phyloP scores from a whole-genome alignment of 495 filamentous ascomycete species.

The Niebla homalea region DNA sequence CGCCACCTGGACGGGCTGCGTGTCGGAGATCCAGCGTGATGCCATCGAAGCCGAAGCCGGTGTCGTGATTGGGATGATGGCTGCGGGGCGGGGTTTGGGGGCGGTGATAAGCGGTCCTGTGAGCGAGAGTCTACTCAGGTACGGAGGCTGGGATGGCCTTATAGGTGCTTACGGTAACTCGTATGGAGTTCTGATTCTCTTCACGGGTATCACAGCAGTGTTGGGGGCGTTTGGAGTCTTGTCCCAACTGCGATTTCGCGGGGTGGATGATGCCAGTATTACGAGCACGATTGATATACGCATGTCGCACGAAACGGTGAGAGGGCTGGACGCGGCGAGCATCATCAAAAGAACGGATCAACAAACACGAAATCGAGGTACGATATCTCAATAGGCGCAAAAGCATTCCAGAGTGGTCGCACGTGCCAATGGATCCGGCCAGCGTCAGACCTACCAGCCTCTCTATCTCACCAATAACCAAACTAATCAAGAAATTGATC shows the following conservation, averaged over 20 bases:
- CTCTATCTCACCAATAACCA: too few relatives aligned
- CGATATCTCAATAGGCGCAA: too few relatives aligned
- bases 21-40: conserved; percentile 31
- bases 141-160: conserved; percentile 10
- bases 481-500: too few relatives aligned
- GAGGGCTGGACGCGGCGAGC: too few relatives aligned
- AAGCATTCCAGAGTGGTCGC: too few relatives aligned
- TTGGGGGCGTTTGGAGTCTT: conserved; percentile 27
- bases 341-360: too few relatives aligned
- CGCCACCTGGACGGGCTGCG: conserved; percentile 44
- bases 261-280: too few relatives aligned
- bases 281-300: too few relatives aligned
- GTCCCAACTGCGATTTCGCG: conserved; percentile 1
- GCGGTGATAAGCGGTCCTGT: conserved; percentile 42
- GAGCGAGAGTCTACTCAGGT: conserved; percentile 38
- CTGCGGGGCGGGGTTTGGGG: conserved; percentile 47
- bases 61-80: conserved; percentile 37
- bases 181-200: conserved; percentile 31
- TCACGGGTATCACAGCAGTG: conserved; percentile 31
- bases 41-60: conserved; percentile 28
- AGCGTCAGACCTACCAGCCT: too few relatives aligned
- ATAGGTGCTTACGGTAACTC: conserved; percentile 26
- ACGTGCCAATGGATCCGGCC: too few relatives aligned
- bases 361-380: too few relatives aligned
- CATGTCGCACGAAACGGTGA: too few relatives aligned